Base-by-base conservation (phyloP, 768 basidiomycete species). In the Tephrocybe sp. region DNA sequence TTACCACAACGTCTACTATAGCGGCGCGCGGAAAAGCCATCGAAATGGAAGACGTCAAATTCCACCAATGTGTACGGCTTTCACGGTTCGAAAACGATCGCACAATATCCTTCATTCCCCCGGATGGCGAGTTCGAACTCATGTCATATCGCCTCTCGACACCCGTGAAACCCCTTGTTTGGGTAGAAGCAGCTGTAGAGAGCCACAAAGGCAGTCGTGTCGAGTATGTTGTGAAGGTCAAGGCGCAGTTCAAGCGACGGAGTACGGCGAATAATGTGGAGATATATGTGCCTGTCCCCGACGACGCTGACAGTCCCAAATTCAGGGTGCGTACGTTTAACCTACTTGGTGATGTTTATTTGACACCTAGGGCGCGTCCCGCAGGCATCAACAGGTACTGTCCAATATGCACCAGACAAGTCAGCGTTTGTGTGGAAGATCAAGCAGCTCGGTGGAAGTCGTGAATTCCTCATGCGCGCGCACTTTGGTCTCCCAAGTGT, bases 31-130 rank as follows among this genome's bases (percentile, higher is more conserved):
- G 96, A 11, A 99, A 98, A 70, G 88, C 97, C 2, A 97, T 99
- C 59, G 97, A 99, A 72, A 97, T 99, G 90, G 97, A 99, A 68
- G 97, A 98, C 62, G 93, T 98, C 74, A 98, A 98, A 68, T 99
- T 99, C 75, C 97, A 99, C 65, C 97, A 99, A 78, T 99, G 97
- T 63, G 97, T 98, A 10, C 92, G 97, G 9, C 79, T 99, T 20
- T 89, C 94, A 9, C 85, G 96, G 6, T 99, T 99, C 65, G 97
- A 99, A 65, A 98, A 97, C 68, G 96, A 99, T 72, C 88, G 97
- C 54, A 98, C 96, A 0, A 99, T 98, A 64, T 94, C 92, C 30
- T 99, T 99, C 74, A 99, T 98, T 61, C 97, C 97, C 0, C 96
- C 97, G 3, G 96, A 98, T 65, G 97, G 97, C 62, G 96, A 98